Percentiles rank a stretch among this genome's conserved stretches.
Conservation (phyloP, 371 early-diverging fungal species). For the Rhizopus delemar region DNA sequence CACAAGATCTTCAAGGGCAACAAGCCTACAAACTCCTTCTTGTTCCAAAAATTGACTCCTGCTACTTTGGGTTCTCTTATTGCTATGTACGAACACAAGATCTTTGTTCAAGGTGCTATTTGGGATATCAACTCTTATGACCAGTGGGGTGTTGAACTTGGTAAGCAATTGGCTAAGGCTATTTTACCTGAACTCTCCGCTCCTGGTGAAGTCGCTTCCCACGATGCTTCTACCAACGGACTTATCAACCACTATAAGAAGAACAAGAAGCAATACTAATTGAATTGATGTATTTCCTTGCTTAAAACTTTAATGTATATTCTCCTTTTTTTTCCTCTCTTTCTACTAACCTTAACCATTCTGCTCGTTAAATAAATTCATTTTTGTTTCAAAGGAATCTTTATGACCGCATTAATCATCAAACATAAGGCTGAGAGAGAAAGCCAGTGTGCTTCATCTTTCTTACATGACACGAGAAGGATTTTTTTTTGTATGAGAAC, state of each 20-base stretch:
- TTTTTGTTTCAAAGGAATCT: too few relatives aligned
- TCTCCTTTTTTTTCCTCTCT: not conserved
- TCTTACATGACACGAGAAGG: too few relatives aligned
- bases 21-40: slow-evolving; percentile 95
- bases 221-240: slow-evolving; percentile 92
- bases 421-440: too few relatives aligned
- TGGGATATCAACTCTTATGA: slow-evolving; percentile 98
- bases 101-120: slow-evolving; percentile 97
- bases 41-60: slow-evolving; percentile 94
- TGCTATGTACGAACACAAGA: slow-evolving; percentile 99
- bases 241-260: slow-evolving; percentile 87
- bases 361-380: too few relatives aligned
- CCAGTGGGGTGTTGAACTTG: slow-evolving; percentile 99
- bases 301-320: not conserved
- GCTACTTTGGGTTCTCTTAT: slow-evolving; percentile 91
- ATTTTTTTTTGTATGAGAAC: too few relatives aligned
- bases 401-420: too few relatives aligned
- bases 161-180: slow-evolving; percentile 98
- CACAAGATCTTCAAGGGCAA: slow-evolving; percentile 97
- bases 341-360: not conserved
- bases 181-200: slow-evolving; percentile 85
- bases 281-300: not conserved
- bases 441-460: too few relatives aligned
- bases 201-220: slow-evolving; percentile 60
- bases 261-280: slow-evolving; percentile 50